Percentiles rank a stretch among this genome's conserved stretches.
Evolutionary conservation across 371 early-diverging fungal genomes (phyloP).

Genomic region (Mucor plumbeus): DNA sequence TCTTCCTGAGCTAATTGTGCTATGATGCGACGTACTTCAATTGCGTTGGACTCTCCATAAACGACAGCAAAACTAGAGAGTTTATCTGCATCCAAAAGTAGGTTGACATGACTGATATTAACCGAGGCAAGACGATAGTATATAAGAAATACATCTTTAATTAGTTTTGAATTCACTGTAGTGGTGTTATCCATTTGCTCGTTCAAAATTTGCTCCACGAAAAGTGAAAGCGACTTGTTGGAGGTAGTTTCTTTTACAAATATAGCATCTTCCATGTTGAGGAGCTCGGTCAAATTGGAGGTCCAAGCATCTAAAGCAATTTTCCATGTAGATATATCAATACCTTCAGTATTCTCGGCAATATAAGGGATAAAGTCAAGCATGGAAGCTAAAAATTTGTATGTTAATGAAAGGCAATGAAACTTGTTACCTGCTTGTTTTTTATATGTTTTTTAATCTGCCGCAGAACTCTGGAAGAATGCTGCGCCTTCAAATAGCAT

Average conservation of each 20-base stretch:
- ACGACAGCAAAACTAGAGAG: conserved; percentile 36
- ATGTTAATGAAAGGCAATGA: background rate
- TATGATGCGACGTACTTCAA: conserved; percentile 40
- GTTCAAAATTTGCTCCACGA: conserved; percentile 27
- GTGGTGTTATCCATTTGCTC: conserved; percentile 16
- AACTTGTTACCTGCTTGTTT: background rate
- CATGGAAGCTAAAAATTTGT: conserved; percentile 14
- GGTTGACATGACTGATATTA: background rate
- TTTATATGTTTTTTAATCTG: background rate
- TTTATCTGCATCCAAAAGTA: background rate
- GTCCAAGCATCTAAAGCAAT: conserved; percentile 30
- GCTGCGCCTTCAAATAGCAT: background rate
- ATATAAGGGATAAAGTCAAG: conserved; percentile 32
- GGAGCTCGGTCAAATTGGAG: conserved; percentile 20
- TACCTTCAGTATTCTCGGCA: conserved; percentile 15
- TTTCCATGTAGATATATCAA: conserved; percentile 22
- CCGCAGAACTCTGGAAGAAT: background rate
- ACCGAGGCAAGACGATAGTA: conserved; percentile 20
- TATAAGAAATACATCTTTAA: conserved; percentile 27
- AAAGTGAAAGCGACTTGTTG: conserved; percentile 20
- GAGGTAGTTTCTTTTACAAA: conserved; percentile 17
- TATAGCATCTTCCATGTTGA: conserved; percentile 19
- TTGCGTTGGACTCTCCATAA: conserved; percentile 47
- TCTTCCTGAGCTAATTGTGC: conserved; percentile 29
- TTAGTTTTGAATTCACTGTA: background rate